Percentiles rank a stretch among this genome's conserved stretches.
phyloP scores from a whole-genome alignment of 192 early-diverging fungal species.

The Backusella mclennaniae region DNA sequence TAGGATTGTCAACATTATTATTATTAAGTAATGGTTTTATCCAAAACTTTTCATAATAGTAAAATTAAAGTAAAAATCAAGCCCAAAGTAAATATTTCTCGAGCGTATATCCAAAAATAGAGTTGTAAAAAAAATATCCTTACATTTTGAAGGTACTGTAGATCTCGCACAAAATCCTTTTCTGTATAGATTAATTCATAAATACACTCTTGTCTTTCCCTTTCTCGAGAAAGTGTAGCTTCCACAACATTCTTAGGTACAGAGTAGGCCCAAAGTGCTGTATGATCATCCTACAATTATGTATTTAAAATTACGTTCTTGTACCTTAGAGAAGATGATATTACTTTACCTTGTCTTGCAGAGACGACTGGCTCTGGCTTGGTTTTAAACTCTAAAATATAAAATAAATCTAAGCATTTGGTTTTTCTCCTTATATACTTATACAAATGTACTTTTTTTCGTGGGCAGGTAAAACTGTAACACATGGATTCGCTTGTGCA shows the following conservation, averaged over 20 bases:
- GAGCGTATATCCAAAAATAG: neutral
- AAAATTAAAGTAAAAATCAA: neutral
- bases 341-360: conserved; percentile 33
- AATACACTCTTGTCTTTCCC: conserved; percentile 90
- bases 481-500: conserved; percentile 80
- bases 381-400: conserved; percentile 32
- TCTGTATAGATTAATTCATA: conserved; percentile 92
- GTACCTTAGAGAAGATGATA: neutral
- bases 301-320: neutral
- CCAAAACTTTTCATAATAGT: conserved; percentile 36
- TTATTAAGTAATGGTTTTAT: conserved; percentile 61
- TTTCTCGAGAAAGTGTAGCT: conserved; percentile 69
- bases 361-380: conserved; percentile 38
- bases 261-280: conserved; percentile 74
- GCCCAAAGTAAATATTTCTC: neutral
- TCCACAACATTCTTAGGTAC: conserved; percentile 78
- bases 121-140: neutral
- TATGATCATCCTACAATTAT: conserved; percentile 48
- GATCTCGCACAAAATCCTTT: conserved; percentile 84
- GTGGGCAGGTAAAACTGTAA: conserved; percentile 88
- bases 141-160: conserved; percentile 77
- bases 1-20: conserved; percentile 67
- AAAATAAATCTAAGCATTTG: neutral
- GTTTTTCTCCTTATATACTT: neutral
- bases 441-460: conserved; percentile 53